phyloP scores from a whole-genome alignment of 805 yeast species.

The Jamesozyma jinghongensis region DNA sequence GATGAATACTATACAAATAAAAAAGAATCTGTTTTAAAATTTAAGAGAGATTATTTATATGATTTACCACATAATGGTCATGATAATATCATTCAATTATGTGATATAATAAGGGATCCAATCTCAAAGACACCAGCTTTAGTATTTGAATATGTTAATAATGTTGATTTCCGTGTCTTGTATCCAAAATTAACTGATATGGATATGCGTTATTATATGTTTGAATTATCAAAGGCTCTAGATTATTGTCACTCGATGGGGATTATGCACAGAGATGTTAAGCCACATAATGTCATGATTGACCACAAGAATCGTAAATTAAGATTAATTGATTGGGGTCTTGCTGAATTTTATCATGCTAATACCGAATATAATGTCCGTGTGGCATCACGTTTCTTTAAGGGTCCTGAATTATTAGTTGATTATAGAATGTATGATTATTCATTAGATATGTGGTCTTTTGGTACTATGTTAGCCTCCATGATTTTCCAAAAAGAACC shows the following conservation, averaged over 20 bases:
- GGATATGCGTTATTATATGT: conserved; percentile 78
- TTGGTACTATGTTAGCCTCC: conserved; percentile 88
- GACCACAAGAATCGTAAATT: conserved; percentile 65
- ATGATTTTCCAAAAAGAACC: conserved; percentile 87
- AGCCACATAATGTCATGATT: conserved; percentile 94
- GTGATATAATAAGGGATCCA: conserved; percentile 76
- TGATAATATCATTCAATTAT: conserved; percentile 66
- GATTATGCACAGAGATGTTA: conserved; percentile 91
- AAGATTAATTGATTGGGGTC: conserved; percentile 89
- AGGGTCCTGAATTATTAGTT: conserved; percentile 86
- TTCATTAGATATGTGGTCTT: conserved; percentile 87
- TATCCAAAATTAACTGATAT: conserved; percentile 68
- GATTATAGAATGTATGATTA: conserved; percentile 85
- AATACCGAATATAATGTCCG: conserved; percentile 86
- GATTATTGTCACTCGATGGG: conserved; percentile 93
- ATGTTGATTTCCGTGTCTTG: conserved; percentile 71
- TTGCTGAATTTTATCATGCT: conserved; percentile 88
- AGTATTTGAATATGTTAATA: conserved; percentile 75
- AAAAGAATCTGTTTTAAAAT: conserved; percentile 20
- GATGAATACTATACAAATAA: conserved; percentile 25
- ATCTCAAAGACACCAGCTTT: conserved; percentile 77
- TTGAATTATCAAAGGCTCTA: conserved; percentile 69
- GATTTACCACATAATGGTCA: conserved; percentile 30
- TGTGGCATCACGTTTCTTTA: conserved; percentile 87
- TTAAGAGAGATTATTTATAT: conserved; percentile 21